Percentiles rank a stretch among this genome's conserved stretches.
phyloP scores from a whole-genome alignment of 202 grass and related monocot genomes.

The Bolboschoenoplectus hybrid region DNA sequence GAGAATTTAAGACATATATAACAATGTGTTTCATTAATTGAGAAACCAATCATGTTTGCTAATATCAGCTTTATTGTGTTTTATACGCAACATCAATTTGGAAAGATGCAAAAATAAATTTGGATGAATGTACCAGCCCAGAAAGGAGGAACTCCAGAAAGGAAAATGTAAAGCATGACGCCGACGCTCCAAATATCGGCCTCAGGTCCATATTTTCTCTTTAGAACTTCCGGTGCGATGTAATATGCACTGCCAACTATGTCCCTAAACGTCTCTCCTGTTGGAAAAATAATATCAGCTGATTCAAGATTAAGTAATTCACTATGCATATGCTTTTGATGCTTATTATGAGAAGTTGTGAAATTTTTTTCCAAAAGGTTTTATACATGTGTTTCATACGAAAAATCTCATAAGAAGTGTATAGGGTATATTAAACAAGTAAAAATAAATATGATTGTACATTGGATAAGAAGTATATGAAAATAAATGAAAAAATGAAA shows the following conservation, averaged over 20 bases:
- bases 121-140: slow-evolving; percentile 55
- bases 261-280: slow-evolving; percentile 73
- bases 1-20: background rate
- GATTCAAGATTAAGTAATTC: background rate
- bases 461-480: background rate
- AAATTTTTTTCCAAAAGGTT: no score
- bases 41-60: background rate
- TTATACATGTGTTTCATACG: no score
- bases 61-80: background rate
- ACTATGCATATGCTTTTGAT: background rate
- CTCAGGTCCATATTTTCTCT: slow-evolving; percentile 68
- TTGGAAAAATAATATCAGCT: background rate
- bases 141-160: slow-evolving; percentile 81
- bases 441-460: background rate
- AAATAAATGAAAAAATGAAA: background rate
- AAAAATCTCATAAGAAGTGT: background rate
- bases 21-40: background rate
- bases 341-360: background rate
- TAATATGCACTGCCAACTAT: slow-evolving; percentile 89
- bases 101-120: slow-evolving; percentile 16
- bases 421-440: background rate
- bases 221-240: slow-evolving; percentile 90
- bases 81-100: background rate
- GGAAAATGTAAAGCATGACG: slow-evolving; percentile 97
- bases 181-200: slow-evolving; percentile 93